Base-by-base conservation (phyloP, 306 rosid genomes). In the Oemleria cerasiformis region DNA sequence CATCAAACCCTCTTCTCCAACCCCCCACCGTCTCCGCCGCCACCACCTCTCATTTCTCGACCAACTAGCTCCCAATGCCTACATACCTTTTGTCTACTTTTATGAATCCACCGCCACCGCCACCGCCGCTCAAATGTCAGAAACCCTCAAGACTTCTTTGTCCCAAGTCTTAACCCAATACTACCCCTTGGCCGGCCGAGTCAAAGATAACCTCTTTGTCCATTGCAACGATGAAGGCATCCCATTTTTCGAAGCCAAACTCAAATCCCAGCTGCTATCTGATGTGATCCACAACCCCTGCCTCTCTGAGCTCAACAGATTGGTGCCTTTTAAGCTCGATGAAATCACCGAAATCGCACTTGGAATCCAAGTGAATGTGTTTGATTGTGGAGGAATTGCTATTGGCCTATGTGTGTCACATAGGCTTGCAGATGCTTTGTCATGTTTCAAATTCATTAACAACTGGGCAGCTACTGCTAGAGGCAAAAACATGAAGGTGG, bases 221-320 rank as follows among this genome's bases (percentile, higher is more conserved):
- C 10, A 81, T 19, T 87, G 96, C 75, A 77, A 59, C n/a, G 91
- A 82, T 59, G 50, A 73, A 8, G 92, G 96, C 17, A 41, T 85
- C 20, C 82, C 87, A 13, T 90, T 53, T 64, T 12, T 30, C 0
- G 83, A 72, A 82, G 75, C 88, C 2, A 79, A 60, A 23, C 88
- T 82, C 7, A 73, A 67, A n/a, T 44, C 62, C 50, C 47, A 56
- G 7, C 79, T 55, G 1, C 57, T 90, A 2, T 63, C 45, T 0
- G 89, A 86, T 5, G 69, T 75, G 13, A 63, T 80, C 49, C 41
- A 63, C 0, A 82, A 75, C 4, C 90, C 89, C 3, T 11, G 1
- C 1, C 81, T 85, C 0, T 47, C 43, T 5, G 84, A 87, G 21
- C 80, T 90, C n/a, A 75, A 80, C 74, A 60, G 56, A 16, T 51